These are phyloP conservation scores for Metschnikowia amazonensis DNA, from an alignment of 805 yeast genomes.

Conservation along the genomic window DNA sequence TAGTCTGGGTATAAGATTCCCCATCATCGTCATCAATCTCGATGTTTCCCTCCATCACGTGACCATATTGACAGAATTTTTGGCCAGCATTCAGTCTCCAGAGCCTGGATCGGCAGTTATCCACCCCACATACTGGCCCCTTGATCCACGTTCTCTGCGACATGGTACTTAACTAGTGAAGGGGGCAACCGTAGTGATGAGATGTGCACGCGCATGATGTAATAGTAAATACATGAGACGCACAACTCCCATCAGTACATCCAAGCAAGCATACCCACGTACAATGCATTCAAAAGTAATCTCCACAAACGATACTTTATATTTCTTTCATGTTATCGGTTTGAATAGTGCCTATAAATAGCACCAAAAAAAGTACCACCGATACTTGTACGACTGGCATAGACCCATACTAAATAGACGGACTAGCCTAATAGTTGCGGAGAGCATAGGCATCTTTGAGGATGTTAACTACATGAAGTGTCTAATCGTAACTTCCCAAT, in stretches of 20 bases:
- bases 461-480: too few relatives aligned
- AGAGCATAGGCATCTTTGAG: too few relatives aligned
- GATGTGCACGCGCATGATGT: conserved; percentile 1
- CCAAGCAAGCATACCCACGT: not conserved
- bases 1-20: conserved; percentile 47
- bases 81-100: conserved; percentile 75
- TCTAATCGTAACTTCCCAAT: too few relatives aligned
- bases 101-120: conserved; percentile 77
- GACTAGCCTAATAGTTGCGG: too few relatives aligned
- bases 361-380: too few relatives aligned
- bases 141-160: conserved; percentile 44
- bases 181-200: not conserved
- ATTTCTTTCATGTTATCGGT: too few relatives aligned
- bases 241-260: not conserved
- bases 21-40: conserved; percentile 85
- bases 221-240: not conserved
- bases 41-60: conserved; percentile 74
- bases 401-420: too few relatives aligned
- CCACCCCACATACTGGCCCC: conserved; percentile 86
- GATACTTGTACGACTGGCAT: too few relatives aligned
- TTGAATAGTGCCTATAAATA: too few relatives aligned
- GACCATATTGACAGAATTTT: conserved; percentile 85
- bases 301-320: too few relatives aligned
- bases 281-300: not conserved
- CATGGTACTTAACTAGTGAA: conserved; percentile 7